These are phyloP conservation scores for Pestalotiopsis sp. DNA, from an alignment of 2,329 filamentous ascomycete genomes.

Conservation along the genomic window DNA sequence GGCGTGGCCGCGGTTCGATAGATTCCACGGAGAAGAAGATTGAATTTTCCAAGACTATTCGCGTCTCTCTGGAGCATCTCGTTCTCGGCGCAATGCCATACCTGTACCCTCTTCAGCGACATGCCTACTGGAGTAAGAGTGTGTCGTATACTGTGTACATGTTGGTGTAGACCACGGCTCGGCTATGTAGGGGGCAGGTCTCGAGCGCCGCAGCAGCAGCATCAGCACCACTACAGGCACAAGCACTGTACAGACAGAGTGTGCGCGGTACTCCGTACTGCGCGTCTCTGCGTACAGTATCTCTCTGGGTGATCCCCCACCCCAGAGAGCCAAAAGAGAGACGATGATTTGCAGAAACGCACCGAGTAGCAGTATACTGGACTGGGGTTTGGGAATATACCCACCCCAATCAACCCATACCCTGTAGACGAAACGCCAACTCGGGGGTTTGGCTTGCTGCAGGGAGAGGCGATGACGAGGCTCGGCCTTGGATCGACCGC, in stretches of 20 bases:
- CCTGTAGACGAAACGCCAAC: slow-evolving; percentile 11
- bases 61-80: background rate
- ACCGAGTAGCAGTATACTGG: background rate
- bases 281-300: too few relatives aligned
- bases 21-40: too few relatives aligned
- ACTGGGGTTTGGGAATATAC: background rate
- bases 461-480: slow-evolving; percentile 15
- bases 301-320: too few relatives aligned
- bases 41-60: too few relatives aligned
- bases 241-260: background rate
- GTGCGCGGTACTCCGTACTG: too few relatives aligned
- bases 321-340: background rate
- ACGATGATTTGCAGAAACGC: background rate
- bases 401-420: background rate
- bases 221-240: background rate
- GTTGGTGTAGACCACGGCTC: background rate
- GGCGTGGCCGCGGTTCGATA: background rate
- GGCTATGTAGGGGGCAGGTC: background rate
- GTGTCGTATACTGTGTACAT: background rate
- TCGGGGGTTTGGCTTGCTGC: background rate
- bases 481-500: slow-evolving; percentile 7
- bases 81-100: background rate
- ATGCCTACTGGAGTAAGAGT: slow-evolving; percentile 8
- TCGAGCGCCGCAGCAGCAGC: background rate
- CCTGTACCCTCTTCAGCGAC: background rate